Evolutionary conservation across 371 early-diverging fungal species (phyloP), one percentile per base, ranked within the genome.

Genomic region (Nematocida sp.): DNA sequence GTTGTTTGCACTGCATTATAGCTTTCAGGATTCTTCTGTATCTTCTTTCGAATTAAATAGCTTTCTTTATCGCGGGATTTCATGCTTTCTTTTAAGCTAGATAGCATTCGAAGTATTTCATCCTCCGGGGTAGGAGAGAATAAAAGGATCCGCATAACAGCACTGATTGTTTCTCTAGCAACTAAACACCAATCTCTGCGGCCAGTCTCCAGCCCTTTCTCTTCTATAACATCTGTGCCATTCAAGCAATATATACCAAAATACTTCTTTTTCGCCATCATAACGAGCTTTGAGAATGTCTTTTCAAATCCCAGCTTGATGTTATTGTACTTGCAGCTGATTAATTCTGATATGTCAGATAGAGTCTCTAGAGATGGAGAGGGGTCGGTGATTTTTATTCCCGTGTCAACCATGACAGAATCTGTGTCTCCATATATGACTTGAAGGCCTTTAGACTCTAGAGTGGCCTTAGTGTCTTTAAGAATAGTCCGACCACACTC

Each of bases 351-450:
- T 70, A 99, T 88, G 33, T 90, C 86, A 5, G 90, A 86, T 13
- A 94, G 95, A 54, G 94, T 89, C 52, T 93, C 90, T 4, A 15
- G 3, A 39, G 80, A 45, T 5, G 80, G 80, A 57, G 90, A 89
- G 60, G 93, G 95, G 58, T 92, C 56, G 13, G 39, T 74, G 44
- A 67, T 47, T 60, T 84, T 82, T 9, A 91, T 90, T 75, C 91
- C 91, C 4, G 96, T 96, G 85, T 97, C 89, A 62, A 99, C 94
- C 98, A 99, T 98, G 80, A 99, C 94, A 3, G 97, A 97, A 88
- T 99, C 99, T 0, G 99, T 99, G 87, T 99, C 99, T 83, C 99
- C 99, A 87, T 99, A 99, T 86, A 99, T 94, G 15, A 98, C 95
- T 85, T 66, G 61, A 87, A 85, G 50, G 25, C 83, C 72, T 23